Percentiles rank a stretch among this genome's conserved stretches.
phyloP scores from a whole-genome alignment of 1,284 basidiomycete genomes.

The Papiliotrema nemorosa region DNA sequence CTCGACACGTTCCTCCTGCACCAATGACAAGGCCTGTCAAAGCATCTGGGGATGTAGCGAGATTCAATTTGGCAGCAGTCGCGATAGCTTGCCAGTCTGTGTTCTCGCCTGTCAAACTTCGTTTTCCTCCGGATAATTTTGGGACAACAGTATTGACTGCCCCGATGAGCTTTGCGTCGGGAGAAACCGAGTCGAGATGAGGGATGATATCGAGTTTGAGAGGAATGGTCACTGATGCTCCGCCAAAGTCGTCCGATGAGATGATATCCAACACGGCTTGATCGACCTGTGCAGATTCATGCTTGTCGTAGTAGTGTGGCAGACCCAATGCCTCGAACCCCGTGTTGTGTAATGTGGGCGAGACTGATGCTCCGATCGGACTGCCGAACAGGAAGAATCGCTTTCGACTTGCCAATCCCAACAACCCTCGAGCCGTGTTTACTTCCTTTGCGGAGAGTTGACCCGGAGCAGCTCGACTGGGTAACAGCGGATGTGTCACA shows the following conservation, averaged over 20 bases:
- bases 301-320: slow-evolving; percentile 68
- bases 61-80: slow-evolving; percentile 52
- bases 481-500: slow-evolving; percentile 81
- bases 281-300: slow-evolving; percentile 69
- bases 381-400: slow-evolving; percentile 83
- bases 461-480: slow-evolving; percentile 82
- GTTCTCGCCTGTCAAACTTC: slow-evolving; percentile 75
- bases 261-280: slow-evolving; percentile 65
- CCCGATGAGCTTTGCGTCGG: slow-evolving; percentile 75
- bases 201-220: slow-evolving; percentile 84
- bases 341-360: slow-evolving; percentile 89
- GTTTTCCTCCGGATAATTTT: slow-evolving; percentile 50
- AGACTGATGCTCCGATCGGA: slow-evolving; percentile 86
- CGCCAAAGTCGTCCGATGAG: slow-evolving; percentile 73
- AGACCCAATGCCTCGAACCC: slow-evolving; percentile 77
- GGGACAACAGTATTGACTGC: slow-evolving; percentile 90
- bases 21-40: slow-evolving; percentile 76
- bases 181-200: slow-evolving; percentile 69
- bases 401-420: slow-evolving; percentile 70
- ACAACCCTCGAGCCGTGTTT: slow-evolving; percentile 71
- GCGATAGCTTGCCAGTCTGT: slow-evolving; percentile 88
- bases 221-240: slow-evolving; percentile 93
- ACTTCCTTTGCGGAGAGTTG: slow-evolving; percentile 86
- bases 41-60: slow-evolving; percentile 38
- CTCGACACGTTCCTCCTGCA: slow-evolving; percentile 86